Evolutionary conservation across 177 flowering plant genomes (phyloP).

Genomic region (Vitis hybrid): DNA sequence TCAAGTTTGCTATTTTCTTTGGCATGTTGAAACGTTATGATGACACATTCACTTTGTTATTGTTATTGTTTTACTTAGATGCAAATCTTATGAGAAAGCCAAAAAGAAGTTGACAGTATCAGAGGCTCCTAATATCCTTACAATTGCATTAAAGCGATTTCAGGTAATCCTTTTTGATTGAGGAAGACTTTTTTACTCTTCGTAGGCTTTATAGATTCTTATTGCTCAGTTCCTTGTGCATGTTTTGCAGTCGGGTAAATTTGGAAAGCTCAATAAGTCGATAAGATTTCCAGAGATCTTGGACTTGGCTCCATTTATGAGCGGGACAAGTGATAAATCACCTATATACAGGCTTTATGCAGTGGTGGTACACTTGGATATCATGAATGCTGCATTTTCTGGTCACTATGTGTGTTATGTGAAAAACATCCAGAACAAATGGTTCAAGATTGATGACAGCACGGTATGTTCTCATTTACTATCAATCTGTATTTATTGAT

Average conservation of each 20-base stretch:
- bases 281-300: conserved; percentile 79
- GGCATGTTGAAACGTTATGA: too few species aligned
- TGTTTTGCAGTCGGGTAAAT: conserved; percentile 81
- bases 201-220: conserved; percentile 4
- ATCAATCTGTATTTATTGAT: background rate
- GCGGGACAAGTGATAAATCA: conserved; percentile 70
- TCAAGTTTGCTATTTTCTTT: background rate
- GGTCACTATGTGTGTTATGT: conserved; percentile 97
- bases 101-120: conserved; percentile 77
- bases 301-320: conserved; percentile 85
- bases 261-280: conserved; percentile 88
- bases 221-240: background rate
- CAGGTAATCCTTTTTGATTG: conserved; percentile 49
- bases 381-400: conserved; percentile 93
- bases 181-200: background rate
- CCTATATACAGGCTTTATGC: conserved; percentile 86
- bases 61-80: conserved; percentile 42
- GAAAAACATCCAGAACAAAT: conserved; percentile 69
- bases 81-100: conserved; percentile 94
- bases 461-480: conserved; percentile 45
- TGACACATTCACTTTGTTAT: background rate
- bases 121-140: conserved; percentile 96
- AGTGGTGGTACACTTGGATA: conserved; percentile 89
- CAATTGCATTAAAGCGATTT: conserved; percentile 88
- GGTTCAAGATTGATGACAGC: conserved; percentile 95